Evolutionary conservation across 768 basidiomycete species (phyloP), one percentile per base, ranked within the genome.

Genomic region (Rhizopogon vulgaris): DNA sequence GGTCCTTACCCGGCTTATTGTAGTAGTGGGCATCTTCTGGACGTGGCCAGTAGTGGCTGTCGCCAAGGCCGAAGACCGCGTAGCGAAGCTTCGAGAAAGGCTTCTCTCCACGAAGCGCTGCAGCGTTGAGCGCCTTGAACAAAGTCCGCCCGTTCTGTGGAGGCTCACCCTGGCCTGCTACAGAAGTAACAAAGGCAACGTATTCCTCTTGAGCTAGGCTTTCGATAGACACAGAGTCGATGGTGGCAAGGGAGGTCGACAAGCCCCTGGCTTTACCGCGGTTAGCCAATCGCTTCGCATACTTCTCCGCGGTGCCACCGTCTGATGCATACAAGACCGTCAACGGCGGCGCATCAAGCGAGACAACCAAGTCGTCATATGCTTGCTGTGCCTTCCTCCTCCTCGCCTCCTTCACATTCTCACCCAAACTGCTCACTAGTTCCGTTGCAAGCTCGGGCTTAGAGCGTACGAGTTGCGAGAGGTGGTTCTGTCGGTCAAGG

Each of bases 11-110:
- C 0, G 95, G 85, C 70, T 93, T 96, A 78, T 98, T 99, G 77
- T 97, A 99, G 70, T 95, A 98, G 61, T 92, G 89, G n/a, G 85
- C 86, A 63, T 98, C 96, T 68, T 98, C 94, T 15, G 89, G 79
- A 38, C 96, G 82, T 8, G 96, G 96, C 96, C 96, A 99, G 73
- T 99, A 99, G 71, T 96, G 94, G 66, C 89, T 94, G 69, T 99
- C 96, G 55, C 96, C 96, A 83, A 99, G 87, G 43, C 77, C 95
- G 59, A 98, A 96, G 40, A 98, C 93, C 49, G 85, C 71, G 68
- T 81, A 90, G 63, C 80, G 85, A 53, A 93, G 73, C 55, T 84
- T 84, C 48, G 72, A 56, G 39, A 93, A 73, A 5, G 78, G 72
- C 50, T 71, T 74, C 48, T 86, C 84, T 2, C 73, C 71, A 48